phyloP scores from a whole-genome alignment of 176 grass and related monocot species.

The Puya raimondii region DNA sequence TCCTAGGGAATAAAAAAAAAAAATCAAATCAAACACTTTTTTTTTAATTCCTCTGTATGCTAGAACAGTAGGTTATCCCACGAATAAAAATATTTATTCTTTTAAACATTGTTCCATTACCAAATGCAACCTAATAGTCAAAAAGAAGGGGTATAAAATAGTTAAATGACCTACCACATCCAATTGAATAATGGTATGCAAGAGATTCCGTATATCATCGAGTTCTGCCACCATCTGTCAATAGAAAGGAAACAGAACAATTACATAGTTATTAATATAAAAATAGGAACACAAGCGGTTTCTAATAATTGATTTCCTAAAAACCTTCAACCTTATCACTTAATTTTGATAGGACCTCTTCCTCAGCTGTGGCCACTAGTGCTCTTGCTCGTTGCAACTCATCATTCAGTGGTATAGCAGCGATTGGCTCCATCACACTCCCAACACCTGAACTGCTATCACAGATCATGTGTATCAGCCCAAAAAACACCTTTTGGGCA shows the following conservation, averaged over 20 bases:
- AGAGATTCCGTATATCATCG: slow-evolving; percentile 50
- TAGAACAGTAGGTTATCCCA: too few species aligned
- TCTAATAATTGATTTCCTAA: slow-evolving; percentile 13
- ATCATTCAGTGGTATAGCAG: slow-evolving; percentile 64
- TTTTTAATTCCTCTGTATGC: too few species aligned
- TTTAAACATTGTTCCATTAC: background rate
- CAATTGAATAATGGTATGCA: slow-evolving; percentile 42
- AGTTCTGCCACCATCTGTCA: slow-evolving; percentile 53
- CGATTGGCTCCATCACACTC: slow-evolving; percentile 65
- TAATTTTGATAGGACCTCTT: slow-evolving; percentile 54
- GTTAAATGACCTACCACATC: slow-evolving; percentile 36
- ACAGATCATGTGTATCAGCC: slow-evolving; percentile 16
- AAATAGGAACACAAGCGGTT: background rate
- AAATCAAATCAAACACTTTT: too few species aligned
- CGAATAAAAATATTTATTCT: too few species aligned
- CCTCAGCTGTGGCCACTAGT: slow-evolving; percentile 49
- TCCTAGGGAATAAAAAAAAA: too few species aligned
- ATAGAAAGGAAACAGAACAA: slow-evolving; percentile 15
- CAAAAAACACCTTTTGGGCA: slow-evolving; percentile 10
- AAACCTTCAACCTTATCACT: slow-evolving; percentile 57
- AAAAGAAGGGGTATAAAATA: slow-evolving; percentile 12
- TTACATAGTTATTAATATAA: background rate
- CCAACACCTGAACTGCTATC: slow-evolving; percentile 49
- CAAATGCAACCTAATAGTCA: background rate
- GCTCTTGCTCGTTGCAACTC: slow-evolving; percentile 59